Base-by-base conservation (phyloP, 2,329 filamentous ascomycete genomes). In the Penicillium verrucosum region DNA sequence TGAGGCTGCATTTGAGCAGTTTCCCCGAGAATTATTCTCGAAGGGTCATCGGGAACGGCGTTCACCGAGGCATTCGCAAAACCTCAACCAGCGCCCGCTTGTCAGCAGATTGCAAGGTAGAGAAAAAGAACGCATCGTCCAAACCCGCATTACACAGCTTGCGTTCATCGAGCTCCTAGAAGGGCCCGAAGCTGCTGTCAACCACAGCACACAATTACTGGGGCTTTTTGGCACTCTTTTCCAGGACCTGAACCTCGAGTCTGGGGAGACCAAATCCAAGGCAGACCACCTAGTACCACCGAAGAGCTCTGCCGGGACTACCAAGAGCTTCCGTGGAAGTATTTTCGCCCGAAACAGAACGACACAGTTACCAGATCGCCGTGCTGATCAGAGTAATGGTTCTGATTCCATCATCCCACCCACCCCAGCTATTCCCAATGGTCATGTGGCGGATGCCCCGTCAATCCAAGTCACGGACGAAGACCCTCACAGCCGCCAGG, bases 81-180 rank as follows among this genome's bases (percentile, higher is more conserved):
- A 64, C 23, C 61, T 60, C 29, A 54, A 63, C 10, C 68, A 64
- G 40, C 69, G 60, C 85, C 86, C 4, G 70, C 90, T 45, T 82
- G 62, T 95, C 0, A 89, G 93, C 62, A 85, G 89, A 43, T 90
- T 97, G 85, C 88, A 91, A 60, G 85, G 87, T 56, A 85, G 86
- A 27, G 92, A 97, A 70, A 95, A 92, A 69, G 90, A 92, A 72
- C 84, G 85, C 47, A 87, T 99, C 41, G 76, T 99, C n/a, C 90
- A 97, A 73, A 86, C 97, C 59, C 96, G 96, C 73, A 96, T 97
- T 85, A 97, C 93, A 11, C 92, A 97, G 68, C 80, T 99, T 58
- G 83, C 89, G 4, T 82, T 99, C 21, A 75, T 94, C 4, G 93
- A 97, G 73, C 78, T 94, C 16, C 78, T 90, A 4, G 92, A 97